Percentiles rank a stretch among this genome's conserved stretches.
Conservation (phyloP, 140 eudicot species). For the Ambrosia hybrid region DNA sequence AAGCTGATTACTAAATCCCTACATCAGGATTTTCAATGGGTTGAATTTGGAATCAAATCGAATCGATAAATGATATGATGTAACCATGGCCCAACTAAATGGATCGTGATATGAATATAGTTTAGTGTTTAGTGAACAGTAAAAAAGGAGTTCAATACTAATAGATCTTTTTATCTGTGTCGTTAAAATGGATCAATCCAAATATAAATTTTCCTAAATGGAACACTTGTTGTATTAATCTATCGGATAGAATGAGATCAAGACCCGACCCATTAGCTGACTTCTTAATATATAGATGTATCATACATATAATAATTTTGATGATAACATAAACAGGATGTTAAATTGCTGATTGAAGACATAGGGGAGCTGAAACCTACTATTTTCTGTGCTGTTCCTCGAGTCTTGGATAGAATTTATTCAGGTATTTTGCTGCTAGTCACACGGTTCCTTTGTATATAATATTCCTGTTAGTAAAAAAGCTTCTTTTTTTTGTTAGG, state of each 20-base stretch:
- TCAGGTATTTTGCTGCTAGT: slow-evolving; percentile 47
- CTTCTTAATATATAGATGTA: background rate
- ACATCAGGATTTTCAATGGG: background rate
- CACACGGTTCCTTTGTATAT: slow-evolving; percentile 5
- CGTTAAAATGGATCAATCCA: too few relatives aligned
- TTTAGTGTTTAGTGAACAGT: too few relatives aligned
- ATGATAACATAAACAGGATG: slow-evolving; percentile 56
- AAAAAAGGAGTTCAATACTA: too few relatives aligned
- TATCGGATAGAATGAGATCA: too few relatives aligned
- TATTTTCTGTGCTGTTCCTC: slow-evolving; percentile 94
- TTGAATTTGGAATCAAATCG: too few relatives aligned
- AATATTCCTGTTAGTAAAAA: background rate
- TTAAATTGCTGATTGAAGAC: slow-evolving; percentile 80
- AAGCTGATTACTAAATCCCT: slow-evolving; percentile 28
- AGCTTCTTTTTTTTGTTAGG: slow-evolving; percentile 42
- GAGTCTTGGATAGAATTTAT: slow-evolving; percentile 85
- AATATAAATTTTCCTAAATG: too few relatives aligned
- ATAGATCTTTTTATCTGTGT: too few relatives aligned
- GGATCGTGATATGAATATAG: too few relatives aligned
- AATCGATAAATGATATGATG: too few relatives aligned
- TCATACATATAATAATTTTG: slow-evolving; percentile 1
- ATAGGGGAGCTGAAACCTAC: slow-evolving; percentile 84
- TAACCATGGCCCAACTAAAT: too few relatives aligned
- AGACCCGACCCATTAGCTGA: background rate
- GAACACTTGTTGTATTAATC: too few relatives aligned